Evolutionary conservation across 352 stramenopile genomes (phyloP).

Genomic region (Blastocystis sp.): DNA sequence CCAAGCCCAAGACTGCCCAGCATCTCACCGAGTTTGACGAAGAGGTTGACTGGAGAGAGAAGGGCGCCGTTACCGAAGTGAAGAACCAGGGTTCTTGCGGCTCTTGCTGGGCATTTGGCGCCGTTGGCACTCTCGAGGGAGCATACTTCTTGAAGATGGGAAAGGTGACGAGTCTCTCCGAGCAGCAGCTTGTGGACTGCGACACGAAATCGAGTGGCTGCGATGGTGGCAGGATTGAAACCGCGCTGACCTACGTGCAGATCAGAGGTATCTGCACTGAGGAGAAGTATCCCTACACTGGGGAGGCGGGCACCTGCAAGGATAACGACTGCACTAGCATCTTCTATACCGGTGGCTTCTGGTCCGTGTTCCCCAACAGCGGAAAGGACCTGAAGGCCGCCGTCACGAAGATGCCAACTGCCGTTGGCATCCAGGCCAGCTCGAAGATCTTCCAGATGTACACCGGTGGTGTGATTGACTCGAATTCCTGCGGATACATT

Average conservation of each 20-base stretch:
- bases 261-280: background rate
- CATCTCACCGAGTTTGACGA: background rate
- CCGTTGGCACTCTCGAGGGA: conserved; percentile 31
- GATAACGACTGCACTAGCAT: background rate
- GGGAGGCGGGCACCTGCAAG: background rate
- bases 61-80: conserved; percentile 4
- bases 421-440: conserved; percentile 26
- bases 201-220: conserved; percentile 14
- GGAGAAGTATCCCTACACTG: conserved; percentile 27
- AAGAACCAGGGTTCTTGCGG: conserved; percentile 51
- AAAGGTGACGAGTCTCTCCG: conserved; percentile 17
- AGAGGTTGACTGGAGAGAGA: conserved; percentile 52
- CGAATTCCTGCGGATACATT: background rate
- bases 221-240: conserved; percentile 1
- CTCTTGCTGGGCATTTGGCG: conserved; percentile 53
- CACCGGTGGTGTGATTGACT: conserved; percentile 24
- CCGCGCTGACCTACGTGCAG: conserved; percentile 8
- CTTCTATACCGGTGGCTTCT: background rate
- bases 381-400: conserved; percentile 18
- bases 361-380: background rate
- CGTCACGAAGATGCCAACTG: background rate
- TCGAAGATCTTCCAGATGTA: conserved; percentile 33
- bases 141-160: conserved; percentile 34
- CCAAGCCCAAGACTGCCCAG: background rate
- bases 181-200: conserved; percentile 44